Conservation (phyloP, 257 asterid genomes). For the Solanum commersonii region DNA sequence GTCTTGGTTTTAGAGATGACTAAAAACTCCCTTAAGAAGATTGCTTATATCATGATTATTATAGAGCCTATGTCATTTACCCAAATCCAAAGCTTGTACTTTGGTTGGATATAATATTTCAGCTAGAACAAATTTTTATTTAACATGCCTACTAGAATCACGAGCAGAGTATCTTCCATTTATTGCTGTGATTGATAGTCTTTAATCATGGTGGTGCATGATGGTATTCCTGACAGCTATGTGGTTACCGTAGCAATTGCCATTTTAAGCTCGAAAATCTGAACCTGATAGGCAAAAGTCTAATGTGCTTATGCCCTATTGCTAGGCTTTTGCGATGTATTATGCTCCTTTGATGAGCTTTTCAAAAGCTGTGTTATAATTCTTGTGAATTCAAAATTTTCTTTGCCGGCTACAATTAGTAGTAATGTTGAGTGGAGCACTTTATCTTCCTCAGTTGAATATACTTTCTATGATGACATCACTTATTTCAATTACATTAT, state of each 20-base stretch:
- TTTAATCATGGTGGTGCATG: not conserved
- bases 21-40: not conserved
- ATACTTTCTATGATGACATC: not conserved
- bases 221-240: not conserved
- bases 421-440: not conserved
- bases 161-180: not conserved
- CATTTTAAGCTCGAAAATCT: not conserved
- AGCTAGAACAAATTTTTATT: not conserved
- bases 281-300: not conserved
- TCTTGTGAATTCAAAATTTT: not conserved
- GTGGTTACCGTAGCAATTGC: not conserved
- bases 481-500: constrained; percentile 8
- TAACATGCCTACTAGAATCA: not conserved
- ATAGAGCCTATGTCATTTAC: not conserved
- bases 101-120: not conserved
- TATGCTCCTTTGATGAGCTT: not conserved
- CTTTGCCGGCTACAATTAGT: not conserved
- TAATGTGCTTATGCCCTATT: not conserved
- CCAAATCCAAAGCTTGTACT: not conserved
- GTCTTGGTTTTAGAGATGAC: not conserved
- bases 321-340: not conserved
- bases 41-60: not conserved
- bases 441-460: not conserved
- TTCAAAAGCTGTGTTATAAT: not conserved
- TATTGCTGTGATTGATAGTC: not conserved